Base-by-base conservation (phyloP, 2,329 filamentous ascomycete species). In the Xylaria multiplex region DNA sequence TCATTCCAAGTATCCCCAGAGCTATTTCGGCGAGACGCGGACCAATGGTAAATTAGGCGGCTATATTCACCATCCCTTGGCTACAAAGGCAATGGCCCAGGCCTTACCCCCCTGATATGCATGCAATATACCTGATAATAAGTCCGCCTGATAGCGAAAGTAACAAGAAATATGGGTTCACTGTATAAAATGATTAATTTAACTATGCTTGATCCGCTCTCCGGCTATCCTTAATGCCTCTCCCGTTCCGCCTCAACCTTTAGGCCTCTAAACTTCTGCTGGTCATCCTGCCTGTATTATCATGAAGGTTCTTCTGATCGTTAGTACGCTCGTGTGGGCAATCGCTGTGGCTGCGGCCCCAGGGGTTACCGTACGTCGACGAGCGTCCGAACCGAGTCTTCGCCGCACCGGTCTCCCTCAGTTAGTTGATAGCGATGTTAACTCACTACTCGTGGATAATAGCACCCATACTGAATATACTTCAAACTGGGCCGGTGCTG, bases 401-500 rank as follows among this genome's bases (percentile, higher is more conserved):
- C 72, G 72, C 30, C 57, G 65, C 67, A 66, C 70, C 59, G 54
- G 71, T 68, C 67, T 72, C 68, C 62, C 79, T 68, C 69, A 75
- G 72, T 68, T 76, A 73, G 48, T 78, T 73, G 60, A 77, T 37
- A 72, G 64, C 40, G 72, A 72, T 58, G 35, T 73, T 22, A 66
- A 69, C 42, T 62, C 72, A 16, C 66, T 71, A 49, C 74, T 72
- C 40, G 68, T 77, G 16, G 73, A 77, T 48, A 66, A 79, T 71
- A 80, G 77, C 46, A 79, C 78, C 46, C 72, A 84, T 14, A 79
- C 83, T 22, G 70, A 81, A 30, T 88, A 87, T 77, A 83, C 79
- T 63, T 78, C 77, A 69, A 88, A 88, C 79, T 89, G 86, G 87
- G 83, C 85, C 16, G 87, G 87, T 42, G 84, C 85, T 1, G 84